A percentile compares a stretch with the other conserved stretches of the same genome.
Conservation (phyloP, 305 asterid species). For the Striga hermonthica region DNA sequence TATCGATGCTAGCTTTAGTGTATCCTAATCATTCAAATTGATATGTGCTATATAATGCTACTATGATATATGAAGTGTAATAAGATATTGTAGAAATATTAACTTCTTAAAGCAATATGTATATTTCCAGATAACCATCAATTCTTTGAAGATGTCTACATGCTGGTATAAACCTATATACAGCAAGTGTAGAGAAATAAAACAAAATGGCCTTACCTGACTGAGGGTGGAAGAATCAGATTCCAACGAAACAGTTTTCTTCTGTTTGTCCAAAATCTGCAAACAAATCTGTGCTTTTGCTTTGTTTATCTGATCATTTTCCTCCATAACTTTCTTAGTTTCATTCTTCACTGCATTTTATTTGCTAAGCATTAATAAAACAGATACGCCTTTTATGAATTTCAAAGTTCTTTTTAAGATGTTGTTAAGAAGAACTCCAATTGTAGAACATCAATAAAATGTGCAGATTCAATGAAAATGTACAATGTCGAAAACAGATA, state of each 20-base stretch:
- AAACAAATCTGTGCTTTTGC: constrained; percentile 54
- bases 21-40: constrained; percentile 22
- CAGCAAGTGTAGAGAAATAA: not conserved
- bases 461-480: not conserved
- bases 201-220: constrained; percentile 44
- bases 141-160: constrained; percentile 12
- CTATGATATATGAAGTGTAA: not conserved
- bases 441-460: not conserved
- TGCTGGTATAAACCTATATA: constrained; percentile 20
- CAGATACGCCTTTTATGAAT: not conserved
- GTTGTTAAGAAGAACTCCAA: not conserved
- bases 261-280: constrained; percentile 64
- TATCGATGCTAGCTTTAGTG: constrained; percentile 14
- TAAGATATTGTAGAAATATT: constrained; percentile 5
- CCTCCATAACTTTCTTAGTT: constrained; percentile 54
- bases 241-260: constrained; percentile 52
- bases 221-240: constrained; percentile 61
- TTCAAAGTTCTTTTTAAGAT: not conserved
- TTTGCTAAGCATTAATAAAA: constrained; percentile 11
- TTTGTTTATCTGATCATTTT: constrained; percentile 48
- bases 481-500: constrained; percentile 4
- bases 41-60: not conserved
- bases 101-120: constrained; percentile 5
- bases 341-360: constrained; percentile 61
- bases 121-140: not conserved